Base-by-base conservation (phyloP, 805 yeast genomes). In the Saturnispora besseyi region DNA sequence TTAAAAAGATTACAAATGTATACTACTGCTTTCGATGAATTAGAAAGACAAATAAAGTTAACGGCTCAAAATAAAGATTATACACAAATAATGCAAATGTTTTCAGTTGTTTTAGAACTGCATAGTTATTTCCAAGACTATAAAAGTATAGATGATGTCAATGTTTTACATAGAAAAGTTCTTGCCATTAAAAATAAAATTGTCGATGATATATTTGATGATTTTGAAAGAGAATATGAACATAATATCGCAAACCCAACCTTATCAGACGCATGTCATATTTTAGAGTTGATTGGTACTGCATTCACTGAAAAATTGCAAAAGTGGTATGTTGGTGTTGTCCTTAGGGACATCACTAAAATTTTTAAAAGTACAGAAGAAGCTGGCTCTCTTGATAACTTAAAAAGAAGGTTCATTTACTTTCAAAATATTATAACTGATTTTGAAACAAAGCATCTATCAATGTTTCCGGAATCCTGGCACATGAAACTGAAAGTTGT, bases 331-430 rank as follows among this genome's bases (percentile, higher is more conserved):
- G 76, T 85, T 52, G 78, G 76, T 50, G 72, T 72, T 30, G 81
- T 84, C 54, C 70, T 93, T 48, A 77, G 76, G 58, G 98, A 91
- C 59, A 79, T 91, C 41, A 75, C 75, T 33, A 69, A 78, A 22
- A 87, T 93, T 10, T 93, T 93, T 67, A 76, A 79, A 48, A 73
- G 81, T 9, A 74, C 80, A 12, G 97, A 89, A 58, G 99, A 93
- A 66, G 99, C 99, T 0, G 97, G 97, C 1, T 84, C 95, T 5
- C 68, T 93, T 52, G 99, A 93, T 52, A 93, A 93, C 64, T 67
- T 93, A 46, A 75, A 79, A 30, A 71, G 97, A 56, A 71, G 99
- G 45, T 93, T 80, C 63, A 77, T 89, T 31, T 91, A 84, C 63
- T 86, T 87, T 66, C 82, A 83, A 56, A 81, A 85, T 56, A 75